Percentiles rank a stretch among this genome's conserved stretches.
These are phyloP conservation scores for Fraxinus cuspidata DNA, from an alignment of 257 asterid genomes.

Conservation along the genomic window DNA sequence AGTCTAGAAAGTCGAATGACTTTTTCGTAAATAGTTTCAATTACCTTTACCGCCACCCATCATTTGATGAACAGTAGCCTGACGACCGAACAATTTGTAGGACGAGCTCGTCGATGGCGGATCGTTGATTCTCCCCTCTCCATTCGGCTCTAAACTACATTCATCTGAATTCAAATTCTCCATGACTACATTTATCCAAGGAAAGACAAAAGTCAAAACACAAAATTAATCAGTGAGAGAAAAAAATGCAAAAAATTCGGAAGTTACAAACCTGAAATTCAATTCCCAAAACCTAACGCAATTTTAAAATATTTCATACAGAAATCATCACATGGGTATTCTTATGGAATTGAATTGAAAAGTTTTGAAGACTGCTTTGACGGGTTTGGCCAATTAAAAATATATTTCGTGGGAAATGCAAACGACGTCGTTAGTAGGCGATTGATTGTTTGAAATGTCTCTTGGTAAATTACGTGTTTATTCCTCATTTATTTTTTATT, in stretches of 20 bases:
- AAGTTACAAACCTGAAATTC: background rate
- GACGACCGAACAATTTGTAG: slow-evolving; percentile 54
- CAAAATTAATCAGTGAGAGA: slow-evolving; percentile 13
- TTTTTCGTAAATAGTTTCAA: background rate
- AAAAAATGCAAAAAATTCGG: background rate
- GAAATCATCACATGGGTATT: background rate
- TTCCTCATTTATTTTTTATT: no score
- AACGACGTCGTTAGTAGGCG: background rate
- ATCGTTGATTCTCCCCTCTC: slow-evolving; percentile 47
- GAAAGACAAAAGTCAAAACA: background rate
- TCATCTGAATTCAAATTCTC: slow-evolving; percentile 61
- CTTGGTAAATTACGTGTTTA: no score
- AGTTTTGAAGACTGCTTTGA: slow-evolving; percentile 23
- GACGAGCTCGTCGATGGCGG: slow-evolving; percentile 55
- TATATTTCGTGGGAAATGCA: background rate
- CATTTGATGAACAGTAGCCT: slow-evolving; percentile 62
- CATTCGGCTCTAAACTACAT: slow-evolving; percentile 46
- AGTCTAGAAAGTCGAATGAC: background rate
- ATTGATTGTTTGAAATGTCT: no score
- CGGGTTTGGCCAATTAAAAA: background rate
- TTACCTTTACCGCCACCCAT: slow-evolving; percentile 85
- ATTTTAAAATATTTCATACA: background rate
- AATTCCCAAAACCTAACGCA: background rate
- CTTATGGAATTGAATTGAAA: slow-evolving; percentile 9
- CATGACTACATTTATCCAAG: slow-evolving; percentile 42